These are phyloP conservation scores for Aspergillus ochraceoroseus DNA, from an alignment of 2,329 filamentous ascomycete genomes.

Conservation along the genomic window DNA sequence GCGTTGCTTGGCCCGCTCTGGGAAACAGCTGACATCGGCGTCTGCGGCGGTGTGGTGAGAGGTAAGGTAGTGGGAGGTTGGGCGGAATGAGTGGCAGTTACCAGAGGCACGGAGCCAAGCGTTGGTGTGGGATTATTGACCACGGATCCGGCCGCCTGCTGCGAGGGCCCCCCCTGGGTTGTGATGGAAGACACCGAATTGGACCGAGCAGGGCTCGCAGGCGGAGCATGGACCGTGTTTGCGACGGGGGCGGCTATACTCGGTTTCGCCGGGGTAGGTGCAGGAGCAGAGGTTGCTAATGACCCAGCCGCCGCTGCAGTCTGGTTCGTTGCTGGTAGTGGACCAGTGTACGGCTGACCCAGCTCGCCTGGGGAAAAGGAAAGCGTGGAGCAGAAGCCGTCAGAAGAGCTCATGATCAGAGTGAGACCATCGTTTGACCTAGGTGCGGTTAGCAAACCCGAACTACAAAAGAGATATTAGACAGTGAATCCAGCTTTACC, in stretches of 20 bases:
- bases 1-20: slow-evolving; percentile 55
- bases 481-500: slow-evolving; percentile 61
- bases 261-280: slow-evolving; percentile 63
- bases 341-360: slow-evolving; percentile 68
- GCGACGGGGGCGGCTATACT: slow-evolving; percentile 55
- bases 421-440: slow-evolving; percentile 73
- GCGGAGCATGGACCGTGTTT: slow-evolving; percentile 50
- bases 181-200: slow-evolving; percentile 78
- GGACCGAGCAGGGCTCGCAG: slow-evolving; percentile 75
- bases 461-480: no score
- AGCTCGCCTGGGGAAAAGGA: slow-evolving; percentile 80
- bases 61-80: slow-evolving; percentile 52
- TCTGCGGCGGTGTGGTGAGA: slow-evolving; percentile 85
- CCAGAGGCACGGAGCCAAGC: slow-evolving; percentile 68
- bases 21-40: slow-evolving; percentile 55
- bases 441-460: slow-evolving; percentile 27
- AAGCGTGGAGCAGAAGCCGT: slow-evolving; percentile 92
- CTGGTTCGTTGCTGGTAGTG: slow-evolving; percentile 30
- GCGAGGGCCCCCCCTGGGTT: slow-evolving; percentile 51
- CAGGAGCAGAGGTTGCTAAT: slow-evolving; percentile 60
- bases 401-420: slow-evolving; percentile 91
- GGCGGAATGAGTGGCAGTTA: slow-evolving; percentile 66
- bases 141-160: slow-evolving; percentile 44
- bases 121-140: slow-evolving; percentile 75
- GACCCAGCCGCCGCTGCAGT: slow-evolving; percentile 39